Evolutionary conservation across 2,329 filamentous ascomycete genomes (phyloP).

Genomic region (Microdochium nivale): DNA sequence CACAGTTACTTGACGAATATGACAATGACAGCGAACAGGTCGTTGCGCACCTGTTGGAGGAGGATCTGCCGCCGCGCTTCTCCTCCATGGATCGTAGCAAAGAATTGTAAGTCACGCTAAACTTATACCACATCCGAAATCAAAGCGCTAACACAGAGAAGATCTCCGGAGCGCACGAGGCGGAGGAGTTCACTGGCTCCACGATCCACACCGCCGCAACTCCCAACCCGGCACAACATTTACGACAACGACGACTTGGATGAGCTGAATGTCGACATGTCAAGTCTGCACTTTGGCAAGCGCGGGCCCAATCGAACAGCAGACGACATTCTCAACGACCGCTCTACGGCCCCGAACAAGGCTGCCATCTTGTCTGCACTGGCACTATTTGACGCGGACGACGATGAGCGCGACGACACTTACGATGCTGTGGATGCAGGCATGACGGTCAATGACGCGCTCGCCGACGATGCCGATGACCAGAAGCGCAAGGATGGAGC

Average conservation of each 20-base stretch:
- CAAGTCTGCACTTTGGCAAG: conserved; percentile 73
- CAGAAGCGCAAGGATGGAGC: conserved; percentile 36
- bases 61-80: conserved; percentile 63
- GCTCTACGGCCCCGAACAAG: conserved; percentile 60
- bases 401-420: conserved; percentile 94
- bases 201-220: conserved; percentile 45
- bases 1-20: conserved; percentile 73
- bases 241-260: conserved; percentile 79
- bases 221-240: conserved; percentile 59
- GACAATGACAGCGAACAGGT: conserved; percentile 68
- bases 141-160: conserved; percentile 3
- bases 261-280: conserved; percentile 54
- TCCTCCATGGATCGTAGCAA: conserved; percentile 54
- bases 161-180: conserved; percentile 12
- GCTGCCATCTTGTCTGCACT: conserved; percentile 83
- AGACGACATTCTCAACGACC: conserved; percentile 63
- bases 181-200: conserved; percentile 37
- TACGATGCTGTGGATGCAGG: conserved; percentile 92
- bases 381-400: conserved; percentile 83
- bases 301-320: conserved; percentile 53
- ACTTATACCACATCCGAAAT: neutral
- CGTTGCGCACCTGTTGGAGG: conserved; percentile 73
- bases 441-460: conserved; percentile 67
- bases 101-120: conserved; percentile 38
- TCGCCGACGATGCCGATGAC: conserved; percentile 45